Evolutionary conservation across 371 early-diverging fungal species (phyloP).

Genomic region (Smittium culicis): DNA sequence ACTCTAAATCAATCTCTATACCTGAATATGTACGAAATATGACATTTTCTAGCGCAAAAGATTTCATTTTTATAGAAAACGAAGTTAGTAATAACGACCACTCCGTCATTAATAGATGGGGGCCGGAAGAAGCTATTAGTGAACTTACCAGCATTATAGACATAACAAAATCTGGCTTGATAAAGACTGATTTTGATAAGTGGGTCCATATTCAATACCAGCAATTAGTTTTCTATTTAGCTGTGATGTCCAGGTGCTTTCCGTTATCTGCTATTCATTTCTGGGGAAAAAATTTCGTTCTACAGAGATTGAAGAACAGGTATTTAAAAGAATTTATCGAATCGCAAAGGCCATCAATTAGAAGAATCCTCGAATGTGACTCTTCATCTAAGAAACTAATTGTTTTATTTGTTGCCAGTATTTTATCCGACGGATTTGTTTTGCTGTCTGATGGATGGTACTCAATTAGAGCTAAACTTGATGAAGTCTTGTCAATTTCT

Average conservation of each 20-base stretch:
- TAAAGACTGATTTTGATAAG: constrained; percentile 7
- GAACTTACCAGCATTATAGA: constrained; percentile 12
- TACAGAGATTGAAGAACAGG: constrained; percentile 13
- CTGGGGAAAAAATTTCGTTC: constrained; percentile 16
- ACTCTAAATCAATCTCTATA: background rate
- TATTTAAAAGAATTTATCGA: constrained; percentile 20
- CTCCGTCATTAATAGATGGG: background rate
- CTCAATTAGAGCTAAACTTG: constrained; percentile 15
- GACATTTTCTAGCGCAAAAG: constrained; percentile 5
- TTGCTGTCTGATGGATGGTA: constrained; percentile 25
- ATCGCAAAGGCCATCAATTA: constrained; percentile 20
- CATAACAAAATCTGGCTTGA: background rate
- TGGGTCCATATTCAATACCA: constrained; percentile 29
- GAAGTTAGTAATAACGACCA: background rate
- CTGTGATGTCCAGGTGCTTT: constrained; percentile 21
- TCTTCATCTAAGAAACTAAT: constrained; percentile 22
- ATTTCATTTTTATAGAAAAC: background rate
- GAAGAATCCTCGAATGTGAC: constrained; percentile 21
- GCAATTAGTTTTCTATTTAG: constrained; percentile 23
- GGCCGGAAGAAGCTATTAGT: background rate
- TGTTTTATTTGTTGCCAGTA: constrained; percentile 19
- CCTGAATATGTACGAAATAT: background rate
- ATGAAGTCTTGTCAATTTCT: constrained; percentile 16
- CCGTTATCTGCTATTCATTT: constrained; percentile 16
- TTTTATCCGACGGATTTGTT: background rate